Base-by-base conservation (phyloP, 1,284 basidiomycete genomes). In the Coniophora puteana region DNA sequence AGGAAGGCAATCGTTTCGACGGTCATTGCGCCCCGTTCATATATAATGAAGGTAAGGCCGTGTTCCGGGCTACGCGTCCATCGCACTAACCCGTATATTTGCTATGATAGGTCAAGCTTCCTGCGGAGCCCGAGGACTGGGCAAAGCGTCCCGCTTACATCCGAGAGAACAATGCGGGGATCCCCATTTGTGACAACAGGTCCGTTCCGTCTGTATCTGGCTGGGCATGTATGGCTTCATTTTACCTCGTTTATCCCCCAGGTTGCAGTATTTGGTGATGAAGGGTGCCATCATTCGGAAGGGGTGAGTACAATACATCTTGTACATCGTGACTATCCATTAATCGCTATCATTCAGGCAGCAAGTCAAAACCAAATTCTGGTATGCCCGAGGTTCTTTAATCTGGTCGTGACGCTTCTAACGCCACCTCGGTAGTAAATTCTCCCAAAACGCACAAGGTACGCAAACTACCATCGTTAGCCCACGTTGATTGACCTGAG, bases 221-320 rank as follows among this genome's bases (percentile, higher is more conserved):
- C 52, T 26, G 37, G 50, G 26, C 34, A 41, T 41, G 48, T 28
- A 45, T 26, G 44, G 39, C 39, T 49, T n/a, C n/a, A n/a, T n/a
- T n/a, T n/a, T 44, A 49, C 48, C 46, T 52, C 35, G 14, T 14
- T 47, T n/a, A n/a, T n/a, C n/a, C n/a, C n/a, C 43, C 52, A 89
- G 87, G 50, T 63, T 90, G 46, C 86, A 89, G 56, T 90, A 89
- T 61, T 71, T 91, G 37, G 85, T 90, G 36, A 77, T 78, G 47
- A 89, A 89, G 64, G 87, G 88, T 43, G 86, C 86, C 18, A 88
- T 91, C 53, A 60, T 90, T 51, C 74, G 86, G 41, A 90, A 89
- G 65, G 89, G 88, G 76, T 85, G 59, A 53, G 67, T 51, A 30
- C 30, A 37, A 37, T 13, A 44, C 11, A 23, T 32, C 29, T 40